Evolutionary conservation across 768 basidiomycete species (phyloP).

Genomic region (Rhizopogon vinicolor): DNA sequence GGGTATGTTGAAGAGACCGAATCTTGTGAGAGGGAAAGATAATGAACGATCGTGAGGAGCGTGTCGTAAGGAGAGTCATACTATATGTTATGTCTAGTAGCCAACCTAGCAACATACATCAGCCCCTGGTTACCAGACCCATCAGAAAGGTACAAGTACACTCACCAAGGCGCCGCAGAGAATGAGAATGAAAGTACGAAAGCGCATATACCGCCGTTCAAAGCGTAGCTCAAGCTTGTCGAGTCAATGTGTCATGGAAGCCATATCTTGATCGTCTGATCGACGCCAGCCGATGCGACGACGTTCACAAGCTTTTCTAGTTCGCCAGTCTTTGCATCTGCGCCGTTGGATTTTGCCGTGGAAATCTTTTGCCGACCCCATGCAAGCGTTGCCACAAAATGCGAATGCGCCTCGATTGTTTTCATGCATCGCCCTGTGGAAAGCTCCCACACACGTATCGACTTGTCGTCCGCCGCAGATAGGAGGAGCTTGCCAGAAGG

Average conservation of each 20-base stretch:
- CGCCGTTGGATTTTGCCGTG: slow-evolving; percentile 35
- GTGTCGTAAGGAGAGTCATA: slow-evolving; percentile 21
- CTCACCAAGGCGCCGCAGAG: slow-evolving; percentile 14
- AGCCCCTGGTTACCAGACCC: slow-evolving; percentile 6
- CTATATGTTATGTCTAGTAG: neutral
- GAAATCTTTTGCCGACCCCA: slow-evolving; percentile 66
- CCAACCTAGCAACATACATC: neutral
- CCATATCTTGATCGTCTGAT: slow-evolving; percentile 66
- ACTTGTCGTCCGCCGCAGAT: slow-evolving; percentile 92
- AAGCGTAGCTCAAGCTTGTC: slow-evolving; percentile 1
- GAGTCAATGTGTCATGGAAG: slow-evolving; percentile 37
- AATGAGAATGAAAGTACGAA: slow-evolving; percentile 3
- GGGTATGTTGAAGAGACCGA: slow-evolving; percentile 24
- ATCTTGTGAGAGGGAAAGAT: slow-evolving; percentile 13
- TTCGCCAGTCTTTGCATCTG: slow-evolving; percentile 25
- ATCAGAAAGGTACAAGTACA: neutral
- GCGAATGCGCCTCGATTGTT: slow-evolving; percentile 82
- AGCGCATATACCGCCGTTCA: slow-evolving; percentile 8
- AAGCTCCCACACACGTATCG: slow-evolving; percentile 87
- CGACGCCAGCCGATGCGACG: slow-evolving; percentile 63
- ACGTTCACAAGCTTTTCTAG: slow-evolving; percentile 63
- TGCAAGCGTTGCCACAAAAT: slow-evolving; percentile 76
- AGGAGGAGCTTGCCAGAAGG: slow-evolving; percentile 85
- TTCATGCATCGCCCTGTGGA: slow-evolving; percentile 81
- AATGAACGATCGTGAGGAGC: slow-evolving; percentile 28